Evolutionary conservation across 495 filamentous ascomycete species (phyloP), one percentile per base, ranked within the genome.

Genomic region (Penicillium tannophilum): DNA sequence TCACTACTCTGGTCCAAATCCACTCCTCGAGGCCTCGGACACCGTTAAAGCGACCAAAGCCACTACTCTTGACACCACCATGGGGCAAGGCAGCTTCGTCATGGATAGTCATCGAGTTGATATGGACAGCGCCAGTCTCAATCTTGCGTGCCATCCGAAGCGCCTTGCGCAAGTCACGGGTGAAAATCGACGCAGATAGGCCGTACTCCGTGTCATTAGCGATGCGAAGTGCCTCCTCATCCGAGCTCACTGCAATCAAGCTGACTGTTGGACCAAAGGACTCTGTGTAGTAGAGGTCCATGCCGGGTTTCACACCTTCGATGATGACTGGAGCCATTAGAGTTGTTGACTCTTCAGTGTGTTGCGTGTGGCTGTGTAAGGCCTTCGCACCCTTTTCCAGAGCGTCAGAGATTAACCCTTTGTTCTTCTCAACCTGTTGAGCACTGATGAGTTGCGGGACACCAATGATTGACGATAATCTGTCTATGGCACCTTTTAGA

Each of bases 261-360:
- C 76, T 79, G 5, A 93, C 89, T 1, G 84, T 86, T 5, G 92
- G 91, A 1, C 92, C 92, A 66, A 96, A 97, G 9, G 82, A 88
- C 76, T 96, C 93, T n/a, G 82, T 86, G 64, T 82, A 74, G 69
- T 90, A 96, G 26, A 97, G 64, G 56, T 93, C 89, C 91, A 96
- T 95, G 0, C 88, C 86, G 53, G 85, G 82, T 10, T 76, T 90
- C 12, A 92, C 86, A 31, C 80, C 79, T 35, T 78, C 79, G 6
- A 96, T 67, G n/a, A 96, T 79, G 42, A 92, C 69, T 1, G 92
- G 91, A 1, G 84, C 82, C 83, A 96, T 86, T 45, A 79, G 76
- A 26, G 84, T 84, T 24, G 30, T 9, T 31, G 4, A 31, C 4
- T 4, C 4, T 70, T 65, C 19, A 71, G 54, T 1, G 66, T 55